Conservation (phyloP, 352 stramenopile genomes). For the Pythium utonaiense region DNA sequence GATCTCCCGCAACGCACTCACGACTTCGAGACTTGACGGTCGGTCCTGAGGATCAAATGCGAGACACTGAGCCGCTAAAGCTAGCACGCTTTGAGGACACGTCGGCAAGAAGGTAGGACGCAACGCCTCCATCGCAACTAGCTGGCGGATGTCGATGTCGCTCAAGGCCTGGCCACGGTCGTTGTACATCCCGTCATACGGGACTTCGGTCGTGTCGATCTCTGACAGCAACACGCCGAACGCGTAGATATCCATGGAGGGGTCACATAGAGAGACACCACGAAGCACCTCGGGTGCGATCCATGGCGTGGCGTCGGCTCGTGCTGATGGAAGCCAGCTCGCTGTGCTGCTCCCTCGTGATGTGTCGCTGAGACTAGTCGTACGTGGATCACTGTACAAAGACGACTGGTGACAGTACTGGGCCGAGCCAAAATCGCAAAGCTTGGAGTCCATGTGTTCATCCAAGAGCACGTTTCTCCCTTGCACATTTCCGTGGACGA, state of each 20-base stretch:
- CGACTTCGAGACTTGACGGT: constrained; percentile 26
- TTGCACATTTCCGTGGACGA: constrained; percentile 36
- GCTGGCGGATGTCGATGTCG: constrained; percentile 26
- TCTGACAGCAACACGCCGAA: constrained; percentile 30
- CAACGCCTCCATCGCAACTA: constrained; percentile 30
- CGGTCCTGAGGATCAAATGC: constrained; percentile 28
- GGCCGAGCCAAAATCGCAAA: constrained; percentile 34
- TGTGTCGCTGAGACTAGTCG: neutral
- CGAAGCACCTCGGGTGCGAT: constrained; percentile 23
- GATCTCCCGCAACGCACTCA: constrained; percentile 21
- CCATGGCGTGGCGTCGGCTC: constrained; percentile 19
- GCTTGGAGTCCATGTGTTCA: constrained; percentile 30
- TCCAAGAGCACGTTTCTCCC: constrained; percentile 32
- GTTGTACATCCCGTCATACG: constrained; percentile 18
- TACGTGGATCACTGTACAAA: constrained; percentile 5
- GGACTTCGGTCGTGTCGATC: constrained; percentile 26
- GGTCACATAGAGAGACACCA: constrained; percentile 10
- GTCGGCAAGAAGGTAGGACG: constrained; percentile 25
- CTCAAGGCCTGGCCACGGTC: neutral
- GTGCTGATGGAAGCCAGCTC: constrained; percentile 10
- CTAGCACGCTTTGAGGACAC: constrained; percentile 29
- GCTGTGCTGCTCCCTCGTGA: neutral
- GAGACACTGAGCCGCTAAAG: constrained; percentile 31
- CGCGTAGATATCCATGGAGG: constrained; percentile 27
- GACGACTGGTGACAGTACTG: constrained; percentile 21